Evolutionary conservation across 192 early-diverging fungal genomes (phyloP), one percentile per base, ranked within the genome.

Genomic region (Coemansia erecta): DNA sequence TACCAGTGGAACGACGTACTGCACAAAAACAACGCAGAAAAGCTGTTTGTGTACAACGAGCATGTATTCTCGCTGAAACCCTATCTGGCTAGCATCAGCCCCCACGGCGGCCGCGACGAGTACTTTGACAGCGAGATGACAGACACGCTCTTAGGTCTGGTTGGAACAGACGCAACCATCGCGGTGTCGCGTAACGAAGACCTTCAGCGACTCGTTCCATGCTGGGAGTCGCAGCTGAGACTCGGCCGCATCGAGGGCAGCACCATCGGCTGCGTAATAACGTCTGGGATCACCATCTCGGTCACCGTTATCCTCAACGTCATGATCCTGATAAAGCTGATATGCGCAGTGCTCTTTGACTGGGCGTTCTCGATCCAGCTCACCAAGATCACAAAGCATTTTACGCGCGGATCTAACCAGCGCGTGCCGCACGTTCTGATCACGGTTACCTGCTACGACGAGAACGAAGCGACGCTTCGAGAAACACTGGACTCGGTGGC

Each of bases 361-460:
- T 91, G 89, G 89, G 87, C 89, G 40, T 70, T 89, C 14, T 90
- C 87, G 18, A 46, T 63, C 51, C 71, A 73, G 56, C 63, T 86
- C 48, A 56, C 60, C n/a, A 67, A 55, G 46, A 68, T 67, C 65
- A 82, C 53, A 3, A 66, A 61, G 49, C 67, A 63, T 40, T 66
- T 73, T 62, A 43, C 51, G 7, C 58, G 57, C 31, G 73, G 74
- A 45, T 56, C 60, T 3, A 58, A 35, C 39, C 69, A 37, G 15
- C 67, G 64, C 9, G 58, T 66, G 10, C 73, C 68, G 31, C 63
- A 58, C 33, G 64, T 63, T 44, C 50, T 95, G n/a, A 81, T 90
- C 6, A 63, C 93, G 12, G 87, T 98, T 0, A 91, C 93, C 6
- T 92, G 91, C 68, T 98, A 95, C 70, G 92, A 94, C 47, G 95